Percentiles rank a stretch among this genome's conserved stretches.
Conservation (phyloP, 1,139 yeast genomes). For the Blastobotrys arbuscula region DNA sequence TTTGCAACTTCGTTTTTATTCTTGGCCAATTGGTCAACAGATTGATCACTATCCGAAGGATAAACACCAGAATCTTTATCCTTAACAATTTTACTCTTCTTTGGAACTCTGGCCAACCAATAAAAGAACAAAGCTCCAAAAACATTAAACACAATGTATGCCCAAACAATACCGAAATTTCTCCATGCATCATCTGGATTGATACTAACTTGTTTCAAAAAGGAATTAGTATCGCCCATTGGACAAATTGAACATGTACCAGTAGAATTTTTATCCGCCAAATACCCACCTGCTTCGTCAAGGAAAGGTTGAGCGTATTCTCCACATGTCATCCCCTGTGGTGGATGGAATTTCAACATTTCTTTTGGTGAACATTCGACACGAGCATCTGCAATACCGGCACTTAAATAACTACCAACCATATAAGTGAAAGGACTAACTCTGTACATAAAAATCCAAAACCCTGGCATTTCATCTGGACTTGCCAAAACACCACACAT, state of each 20-base stretch:
- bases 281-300: conserved; percentile 44
- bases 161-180: conserved; percentile 52
- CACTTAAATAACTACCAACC: conserved; percentile 51
- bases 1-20: not conserved
- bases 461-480: conserved; percentile 51
- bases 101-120: conserved; percentile 77
- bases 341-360: conserved; percentile 49
- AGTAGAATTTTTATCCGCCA: conserved; percentile 47
- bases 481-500: conserved; percentile 82
- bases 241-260: conserved; percentile 55
- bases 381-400: conserved; percentile 49
- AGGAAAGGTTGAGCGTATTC: conserved; percentile 43
- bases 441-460: conserved; percentile 67
- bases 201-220: conserved; percentile 42
- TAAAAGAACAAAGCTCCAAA: conserved; percentile 50
- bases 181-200: conserved; percentile 47
- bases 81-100: conserved; percentile 27
- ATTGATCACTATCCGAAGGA: not conserved
- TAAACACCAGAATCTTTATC: conserved; percentile 11
- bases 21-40: not conserved
- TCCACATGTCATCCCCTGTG: conserved; percentile 55
- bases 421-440: conserved; percentile 66
- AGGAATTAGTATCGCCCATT: conserved; percentile 49
- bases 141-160: conserved; percentile 48
- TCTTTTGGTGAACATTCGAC: conserved; percentile 53